Base-by-base conservation (phyloP, 2,329 filamentous ascomycete species). In the Hypomyces rosellus region DNA sequence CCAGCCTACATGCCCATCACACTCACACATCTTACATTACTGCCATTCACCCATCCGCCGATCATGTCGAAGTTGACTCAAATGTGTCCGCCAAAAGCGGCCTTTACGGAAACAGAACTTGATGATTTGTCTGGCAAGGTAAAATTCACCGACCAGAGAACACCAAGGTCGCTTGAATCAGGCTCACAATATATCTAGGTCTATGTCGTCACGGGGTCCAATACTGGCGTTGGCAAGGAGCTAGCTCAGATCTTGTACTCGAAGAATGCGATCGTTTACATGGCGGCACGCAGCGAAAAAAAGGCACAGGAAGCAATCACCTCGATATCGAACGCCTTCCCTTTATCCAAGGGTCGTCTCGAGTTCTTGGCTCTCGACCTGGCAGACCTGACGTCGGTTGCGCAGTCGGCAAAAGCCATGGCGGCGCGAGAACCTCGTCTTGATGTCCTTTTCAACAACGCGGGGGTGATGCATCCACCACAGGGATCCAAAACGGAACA, bases 91-190 rank as follows among this genome's bases (percentile, higher is more conserved):
- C 46, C 50, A 2, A 45, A 49, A n/a, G 40, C 50, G 12, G 46
- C 46, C 34, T 55, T 56, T 38, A 53, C 50, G 12, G 55, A 57
- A 20, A 18, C 92, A 64, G 87, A 95, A 61, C 76, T 93, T n/a
- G 85, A 88, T 0, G 54, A 55, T n/a, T 42, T 57, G 7, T 16
- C 49, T 0, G 53, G 45, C 22, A 59, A 59, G 86, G 84, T 85
- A 65, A 59, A 77, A 20, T 5, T 20, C 20, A 3, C 3, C 20
- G 39, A 14, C 33, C 9, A 11, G 25, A 30, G 25, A 11, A 4
- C 14, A 7, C 3, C 0, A 3, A 34, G 4, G 14, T 15, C 20
- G 3, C 4, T 15, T 2, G 1, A 14, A 13, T 3, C 13, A 9
- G 2, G n/a, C 33, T 46, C 5, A 51, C 33, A 38, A n/a, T 38